Conservation (phyloP, 2,329 filamentous ascomycete species). For the Teratosphaeria pseudoeucalypti region DNA sequence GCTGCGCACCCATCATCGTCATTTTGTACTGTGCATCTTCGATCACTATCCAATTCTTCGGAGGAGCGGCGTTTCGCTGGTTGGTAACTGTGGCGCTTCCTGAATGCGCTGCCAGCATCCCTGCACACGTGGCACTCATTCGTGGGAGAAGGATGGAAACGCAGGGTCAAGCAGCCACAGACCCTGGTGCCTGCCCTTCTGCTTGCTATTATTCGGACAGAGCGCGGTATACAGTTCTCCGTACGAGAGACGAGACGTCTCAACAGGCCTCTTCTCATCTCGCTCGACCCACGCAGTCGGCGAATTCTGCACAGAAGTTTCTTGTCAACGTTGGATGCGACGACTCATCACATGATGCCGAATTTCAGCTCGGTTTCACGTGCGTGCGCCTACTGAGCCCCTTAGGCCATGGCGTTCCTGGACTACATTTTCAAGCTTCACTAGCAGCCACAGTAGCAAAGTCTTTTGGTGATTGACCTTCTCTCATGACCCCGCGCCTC, state of each 20-base stretch:
- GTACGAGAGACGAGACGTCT: background rate
- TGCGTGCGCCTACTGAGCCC: background rate
- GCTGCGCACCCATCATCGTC: background rate
- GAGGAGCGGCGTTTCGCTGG: background rate
- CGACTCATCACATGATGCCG: background rate
- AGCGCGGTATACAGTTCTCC: no score
- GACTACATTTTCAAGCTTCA: background rate
- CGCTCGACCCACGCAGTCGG: background rate
- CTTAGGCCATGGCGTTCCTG: background rate
- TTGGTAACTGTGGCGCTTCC: background rate
- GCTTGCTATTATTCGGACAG: background rate
- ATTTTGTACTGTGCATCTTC: background rate
- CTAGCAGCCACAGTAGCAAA: background rate
- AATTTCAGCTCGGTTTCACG: background rate
- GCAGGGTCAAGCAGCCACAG: background rate
- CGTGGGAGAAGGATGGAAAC: background rate
- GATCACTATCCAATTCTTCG: background rate
- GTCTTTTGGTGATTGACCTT: background rate
- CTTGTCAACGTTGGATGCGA: background rate
- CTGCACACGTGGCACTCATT: background rate
- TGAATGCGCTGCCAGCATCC: background rate
- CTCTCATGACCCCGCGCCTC: background rate
- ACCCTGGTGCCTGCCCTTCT: background rate
- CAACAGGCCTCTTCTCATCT: background rate
- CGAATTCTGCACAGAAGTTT: background rate